Evolutionary conservation across 805 yeast species (phyloP).

Genomic region (Saccharomycopsis fibuligera): DNA sequence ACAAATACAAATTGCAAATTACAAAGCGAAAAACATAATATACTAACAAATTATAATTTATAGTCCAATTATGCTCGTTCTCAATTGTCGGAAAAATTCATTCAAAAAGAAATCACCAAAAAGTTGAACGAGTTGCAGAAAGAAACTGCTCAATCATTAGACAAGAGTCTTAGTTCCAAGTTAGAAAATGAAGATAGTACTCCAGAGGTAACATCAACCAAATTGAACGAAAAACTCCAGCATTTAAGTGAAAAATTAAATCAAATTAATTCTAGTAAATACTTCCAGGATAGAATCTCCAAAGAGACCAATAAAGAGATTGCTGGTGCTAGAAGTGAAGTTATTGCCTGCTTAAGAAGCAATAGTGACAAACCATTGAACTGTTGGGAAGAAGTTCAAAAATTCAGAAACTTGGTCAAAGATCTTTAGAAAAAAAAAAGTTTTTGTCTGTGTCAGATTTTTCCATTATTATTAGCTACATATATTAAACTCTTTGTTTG

Average conservation of each 20-base stretch:
- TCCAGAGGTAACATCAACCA: constrained; percentile 27
- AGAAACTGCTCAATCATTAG: constrained; percentile 46
- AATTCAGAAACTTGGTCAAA: constrained; percentile 55
- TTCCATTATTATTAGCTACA: too few relatives aligned
- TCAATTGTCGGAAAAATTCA: constrained; percentile 58
- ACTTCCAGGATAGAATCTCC: constrained; percentile 17
- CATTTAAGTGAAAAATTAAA: constrained; percentile 31
- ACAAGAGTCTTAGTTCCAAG: constrained; percentile 39
- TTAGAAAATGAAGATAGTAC: constrained; percentile 32
- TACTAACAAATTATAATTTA: neutral
- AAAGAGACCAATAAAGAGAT: constrained; percentile 34
- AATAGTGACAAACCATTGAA: constrained; percentile 62
- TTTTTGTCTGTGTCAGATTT: too few relatives aligned
- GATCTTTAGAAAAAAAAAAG: constrained; percentile 31
- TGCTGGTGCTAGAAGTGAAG: constrained; percentile 39
- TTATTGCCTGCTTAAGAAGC: constrained; percentile 54
- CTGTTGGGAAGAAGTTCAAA: constrained; percentile 76
- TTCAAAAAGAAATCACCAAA: constrained; percentile 58
- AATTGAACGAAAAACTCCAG: constrained; percentile 37
- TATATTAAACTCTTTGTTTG: too few relatives aligned
- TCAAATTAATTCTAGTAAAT: constrained; percentile 27
- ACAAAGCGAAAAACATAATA: too few relatives aligned
- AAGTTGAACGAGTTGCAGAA: constrained; percentile 50
- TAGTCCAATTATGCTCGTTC: constrained; percentile 62
- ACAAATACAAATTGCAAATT: too few relatives aligned